Base-by-base conservation (phyloP, 116 monocot species). In the Papilionanthe hybrid region DNA sequence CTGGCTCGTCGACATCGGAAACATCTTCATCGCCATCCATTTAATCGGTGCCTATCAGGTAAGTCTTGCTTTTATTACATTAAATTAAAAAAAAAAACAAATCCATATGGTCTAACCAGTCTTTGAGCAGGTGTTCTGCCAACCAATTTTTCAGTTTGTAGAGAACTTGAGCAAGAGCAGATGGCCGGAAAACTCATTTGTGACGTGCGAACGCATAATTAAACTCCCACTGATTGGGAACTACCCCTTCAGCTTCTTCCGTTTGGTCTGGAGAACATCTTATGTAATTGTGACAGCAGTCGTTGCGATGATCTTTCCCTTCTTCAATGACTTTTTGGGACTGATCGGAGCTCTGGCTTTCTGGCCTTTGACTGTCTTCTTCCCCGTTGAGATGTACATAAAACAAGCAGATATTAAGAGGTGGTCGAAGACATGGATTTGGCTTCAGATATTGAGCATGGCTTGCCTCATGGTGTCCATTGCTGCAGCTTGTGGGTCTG, bases 341-440 rank as follows among this genome's bases (percentile, higher is more conserved):
- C 45, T 89, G 27, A 22, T 89, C 22, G 89, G 89, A 1, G 27
- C 86, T n/a, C 55, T 84, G 18, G 55, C 76, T 17, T 89, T 89
- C 63, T 89, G 86, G 83, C 89, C 89, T 0, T 19, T 89, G 55
- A 83, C 86, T 15, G 83, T 89, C 22, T 89, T 86, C 78, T 89
- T 89, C 81, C 89, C 89, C 11, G 78, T 89, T 5, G 84, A 86
- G 77, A 89, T 89, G 89, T 84, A 89, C 77, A 79, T 84, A 49
- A 53, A 80, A 15, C 86, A 83, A 72, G 72, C 77, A 41, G 74
- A 82, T 9, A 75, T 89, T 5, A 12, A 41, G 10, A 30, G 76
- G 25, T 83, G 83, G 79, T 79, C 81, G 7, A 76, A 29, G n/a
- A 67, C 42, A 30, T 89, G 89, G 89, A 13, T 86, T 13, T 49